These are phyloP conservation scores for Talaromyces sp. DNA, from an alignment of 2,329 filamentous ascomycete species.

Conservation along the genomic window DNA sequence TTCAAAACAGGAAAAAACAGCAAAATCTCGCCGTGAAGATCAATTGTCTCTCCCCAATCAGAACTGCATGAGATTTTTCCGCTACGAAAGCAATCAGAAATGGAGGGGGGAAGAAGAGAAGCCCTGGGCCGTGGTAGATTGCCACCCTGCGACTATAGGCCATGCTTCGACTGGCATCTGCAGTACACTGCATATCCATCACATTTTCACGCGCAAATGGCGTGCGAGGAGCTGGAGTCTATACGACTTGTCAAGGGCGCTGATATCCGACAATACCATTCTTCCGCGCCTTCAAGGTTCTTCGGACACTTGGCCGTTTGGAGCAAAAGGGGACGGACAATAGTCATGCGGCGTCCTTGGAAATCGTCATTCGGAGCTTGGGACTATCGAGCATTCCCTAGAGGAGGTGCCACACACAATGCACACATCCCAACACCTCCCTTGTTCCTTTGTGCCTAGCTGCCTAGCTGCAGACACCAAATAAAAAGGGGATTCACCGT, in stretches of 20 bases:
- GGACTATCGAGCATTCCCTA: background rate
- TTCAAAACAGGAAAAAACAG: background rate
- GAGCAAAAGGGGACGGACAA: background rate
- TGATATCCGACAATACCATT: background rate
- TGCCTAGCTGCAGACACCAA: background rate
- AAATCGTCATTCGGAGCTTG: background rate
- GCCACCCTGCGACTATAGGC: slow-evolving; percentile 8
- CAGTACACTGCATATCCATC: slow-evolving; percentile 7
- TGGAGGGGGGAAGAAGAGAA: background rate
- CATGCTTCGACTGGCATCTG: background rate
- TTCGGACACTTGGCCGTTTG: background rate
- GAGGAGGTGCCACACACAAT: background rate
- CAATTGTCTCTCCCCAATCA: background rate
- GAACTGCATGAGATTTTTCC: background rate
- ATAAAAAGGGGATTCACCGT: background rate
- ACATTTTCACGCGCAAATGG: slow-evolving; percentile 1
- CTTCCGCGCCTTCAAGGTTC: background rate
- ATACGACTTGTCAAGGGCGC: background rate
- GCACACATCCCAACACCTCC: background rate
- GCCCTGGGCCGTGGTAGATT: background rate
- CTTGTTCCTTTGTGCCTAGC: background rate
- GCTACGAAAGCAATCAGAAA: background rate
- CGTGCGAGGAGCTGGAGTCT: background rate
- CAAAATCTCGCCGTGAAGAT: background rate
- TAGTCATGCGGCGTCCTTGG: background rate